phyloP scores from a whole-genome alignment of 768 basidiomycete species.

The Lactarius quietus region DNA sequence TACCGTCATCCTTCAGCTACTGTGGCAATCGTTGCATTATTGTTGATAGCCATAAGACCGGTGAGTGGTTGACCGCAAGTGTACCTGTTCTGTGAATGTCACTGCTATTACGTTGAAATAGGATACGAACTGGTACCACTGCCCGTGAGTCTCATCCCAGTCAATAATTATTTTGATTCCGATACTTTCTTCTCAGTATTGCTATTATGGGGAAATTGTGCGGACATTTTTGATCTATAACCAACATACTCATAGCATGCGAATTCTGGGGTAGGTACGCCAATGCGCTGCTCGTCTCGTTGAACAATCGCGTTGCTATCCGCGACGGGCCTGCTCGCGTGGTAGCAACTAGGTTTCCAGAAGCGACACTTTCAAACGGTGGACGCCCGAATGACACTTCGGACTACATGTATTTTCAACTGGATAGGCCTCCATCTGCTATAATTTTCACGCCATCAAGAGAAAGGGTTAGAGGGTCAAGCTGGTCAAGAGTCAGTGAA shows the following conservation, averaged over 20 bases:
- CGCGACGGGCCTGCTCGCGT: too few species aligned
- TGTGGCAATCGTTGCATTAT: not conserved
- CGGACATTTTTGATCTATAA: not conserved
- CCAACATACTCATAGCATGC: not conserved
- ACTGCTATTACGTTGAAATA: not conserved
- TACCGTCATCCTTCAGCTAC: not conserved
- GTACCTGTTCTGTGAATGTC: not conserved
- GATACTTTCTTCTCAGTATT: not conserved
- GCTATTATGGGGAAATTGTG: slow-evolving; percentile 16
- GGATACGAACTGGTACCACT: slow-evolving; percentile 12
- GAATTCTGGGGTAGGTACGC: not conserved
- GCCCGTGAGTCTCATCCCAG: slow-evolving; percentile 4
- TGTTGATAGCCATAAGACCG: not conserved
- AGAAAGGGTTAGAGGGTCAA: not conserved
- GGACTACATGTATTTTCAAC: too few species aligned
- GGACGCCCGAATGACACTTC: too few species aligned
- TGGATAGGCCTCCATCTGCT: too few species aligned
- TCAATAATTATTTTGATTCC: not conserved
- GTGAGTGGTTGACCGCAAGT: not conserved
- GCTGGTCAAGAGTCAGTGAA: not conserved
- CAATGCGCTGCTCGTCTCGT: too few species aligned
- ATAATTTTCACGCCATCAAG: too few species aligned
- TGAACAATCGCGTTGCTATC: too few species aligned
- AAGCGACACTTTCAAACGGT: too few species aligned
- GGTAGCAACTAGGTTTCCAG: too few species aligned